Conservation (phyloP, 805 yeast species). For the Yarrowia sp. region DNA sequence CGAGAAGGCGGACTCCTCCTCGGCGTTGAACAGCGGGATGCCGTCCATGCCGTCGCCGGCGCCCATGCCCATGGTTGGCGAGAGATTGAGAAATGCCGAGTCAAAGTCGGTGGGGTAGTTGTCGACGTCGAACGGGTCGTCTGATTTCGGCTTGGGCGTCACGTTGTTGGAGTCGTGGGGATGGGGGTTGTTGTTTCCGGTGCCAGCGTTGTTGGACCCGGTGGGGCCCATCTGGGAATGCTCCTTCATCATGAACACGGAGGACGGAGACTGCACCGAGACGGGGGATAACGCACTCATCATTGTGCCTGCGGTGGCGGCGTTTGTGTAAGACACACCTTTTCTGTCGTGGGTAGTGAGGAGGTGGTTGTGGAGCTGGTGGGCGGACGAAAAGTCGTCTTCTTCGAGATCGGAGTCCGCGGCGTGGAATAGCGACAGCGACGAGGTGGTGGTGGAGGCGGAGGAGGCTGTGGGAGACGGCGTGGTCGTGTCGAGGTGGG, state of each 20-base stretch:
- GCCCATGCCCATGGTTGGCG: slow-evolving; percentile 23
- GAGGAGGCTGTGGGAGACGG: slow-evolving; percentile 12
- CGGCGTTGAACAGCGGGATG: slow-evolving; percentile 45
- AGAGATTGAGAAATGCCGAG: slow-evolving; percentile 43
- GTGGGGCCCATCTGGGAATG: too few species aligned
- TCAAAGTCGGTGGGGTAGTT: slow-evolving; percentile 43
- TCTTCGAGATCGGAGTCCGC: slow-evolving; percentile 26
- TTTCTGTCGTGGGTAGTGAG: background rate
- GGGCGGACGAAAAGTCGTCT: slow-evolving; percentile 9
- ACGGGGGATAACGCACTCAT: slow-evolving; percentile 35
- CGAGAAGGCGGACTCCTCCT: slow-evolving; percentile 47
- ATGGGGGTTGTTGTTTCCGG: background rate
- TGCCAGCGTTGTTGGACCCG: too few species aligned
- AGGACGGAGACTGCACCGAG: slow-evolving; percentile 36
- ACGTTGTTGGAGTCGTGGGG: background rate
- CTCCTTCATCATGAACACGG: slow-evolving; percentile 37
- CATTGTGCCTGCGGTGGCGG: slow-evolving; percentile 29
- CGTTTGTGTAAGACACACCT: slow-evolving; percentile 5
- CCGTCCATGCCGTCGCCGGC: slow-evolving; percentile 37
- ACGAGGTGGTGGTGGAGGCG: slow-evolving; percentile 12
- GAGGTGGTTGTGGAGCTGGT: too few species aligned
- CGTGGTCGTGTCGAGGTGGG: slow-evolving; percentile 3
- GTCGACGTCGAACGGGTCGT: slow-evolving; percentile 37
- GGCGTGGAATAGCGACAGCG: slow-evolving; percentile 29
- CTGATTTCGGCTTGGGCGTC: slow-evolving; percentile 14